A percentile compares a stretch with the other conserved stretches of the same genome.
phyloP scores from a whole-genome alignment of 345 rosid genomes.

The Citrus trifoliata region DNA sequence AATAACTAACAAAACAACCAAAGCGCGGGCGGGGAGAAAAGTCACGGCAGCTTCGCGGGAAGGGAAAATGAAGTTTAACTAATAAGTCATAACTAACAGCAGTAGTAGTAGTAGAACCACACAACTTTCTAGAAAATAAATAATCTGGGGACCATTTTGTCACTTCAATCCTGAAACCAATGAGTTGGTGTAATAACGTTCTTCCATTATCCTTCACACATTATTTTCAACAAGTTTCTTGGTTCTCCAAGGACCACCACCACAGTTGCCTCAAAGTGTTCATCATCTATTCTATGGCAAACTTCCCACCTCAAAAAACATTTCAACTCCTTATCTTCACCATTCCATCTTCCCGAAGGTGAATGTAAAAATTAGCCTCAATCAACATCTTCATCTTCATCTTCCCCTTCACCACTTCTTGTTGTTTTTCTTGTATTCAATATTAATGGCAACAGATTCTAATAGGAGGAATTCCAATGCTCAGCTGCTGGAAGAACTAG shows the following conservation, averaged over 20 bases:
- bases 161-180: background rate
- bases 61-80: background rate
- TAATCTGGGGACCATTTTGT: conserved; percentile 14
- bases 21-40: background rate
- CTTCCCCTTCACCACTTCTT: background rate
- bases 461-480: conserved; percentile 62
- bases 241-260: conserved; percentile 24
- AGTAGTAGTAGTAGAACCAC: background rate
- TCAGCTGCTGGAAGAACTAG: conserved; percentile 80
- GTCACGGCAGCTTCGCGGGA: background rate
- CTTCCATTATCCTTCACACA: conserved; percentile 36
- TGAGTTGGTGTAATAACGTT: conserved; percentile 10
- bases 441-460: conserved; percentile 45
- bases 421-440: background rate
- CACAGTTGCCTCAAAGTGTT: conserved; percentile 4
- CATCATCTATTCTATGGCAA: conserved; percentile 7
- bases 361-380: background rate
- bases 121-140: background rate
- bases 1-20: background rate
- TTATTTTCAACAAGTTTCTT: conserved; percentile 6
- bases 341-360: background rate
- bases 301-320: conserved; percentile 23
- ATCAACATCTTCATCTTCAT: background rate
- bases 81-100: too few relatives aligned
- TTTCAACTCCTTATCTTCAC: conserved; percentile 11